These are phyloP conservation scores for Microthyrium microscopicum DNA, from an alignment of 2,329 filamentous ascomycete genomes.

Conservation along the genomic window DNA sequence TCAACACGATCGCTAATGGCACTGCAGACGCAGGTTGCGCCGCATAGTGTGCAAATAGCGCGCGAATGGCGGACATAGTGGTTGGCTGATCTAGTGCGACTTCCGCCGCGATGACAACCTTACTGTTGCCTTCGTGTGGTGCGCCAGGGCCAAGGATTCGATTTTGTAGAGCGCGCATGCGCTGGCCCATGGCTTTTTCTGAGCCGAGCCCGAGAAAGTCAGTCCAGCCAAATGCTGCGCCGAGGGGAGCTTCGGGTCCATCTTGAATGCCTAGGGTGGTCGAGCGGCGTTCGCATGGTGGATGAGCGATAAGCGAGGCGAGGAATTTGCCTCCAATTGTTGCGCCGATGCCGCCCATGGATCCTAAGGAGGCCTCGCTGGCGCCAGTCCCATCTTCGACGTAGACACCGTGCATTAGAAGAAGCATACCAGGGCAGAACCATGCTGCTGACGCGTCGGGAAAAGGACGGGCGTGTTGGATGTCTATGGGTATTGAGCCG, in stretches of 20 bases:
- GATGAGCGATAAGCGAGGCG: constrained; percentile 78
- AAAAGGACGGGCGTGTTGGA: constrained; percentile 64
- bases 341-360: constrained; percentile 69
- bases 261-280: constrained; percentile 57
- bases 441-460: constrained; percentile 66
- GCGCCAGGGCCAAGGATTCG: constrained; percentile 36
- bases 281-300: constrained; percentile 72
- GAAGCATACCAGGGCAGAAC: constrained; percentile 92
- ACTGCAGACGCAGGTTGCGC: constrained; percentile 43
- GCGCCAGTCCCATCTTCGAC: constrained; percentile 75
- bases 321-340: constrained; percentile 86
- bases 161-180: constrained; percentile 68
- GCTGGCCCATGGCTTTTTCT: constrained; percentile 63
- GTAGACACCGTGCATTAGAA: constrained; percentile 89
- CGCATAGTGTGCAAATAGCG: constrained; percentile 60
- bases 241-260: constrained; percentile 26
- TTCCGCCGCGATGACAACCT: constrained; percentile 66
- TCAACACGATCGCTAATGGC: constrained; percentile 66
- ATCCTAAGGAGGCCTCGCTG: constrained; percentile 40
- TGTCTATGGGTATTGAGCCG: constrained; percentile 70
- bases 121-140: constrained; percentile 21
- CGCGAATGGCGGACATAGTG: constrained; percentile 65
- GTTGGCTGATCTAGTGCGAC: constrained; percentile 71
- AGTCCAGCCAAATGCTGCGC: constrained; percentile 68
- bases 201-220: constrained; percentile 88